Evolutionary conservation across 108 stramenopile species (phyloP).

Genomic region (Parietichytrium sp.): DNA sequence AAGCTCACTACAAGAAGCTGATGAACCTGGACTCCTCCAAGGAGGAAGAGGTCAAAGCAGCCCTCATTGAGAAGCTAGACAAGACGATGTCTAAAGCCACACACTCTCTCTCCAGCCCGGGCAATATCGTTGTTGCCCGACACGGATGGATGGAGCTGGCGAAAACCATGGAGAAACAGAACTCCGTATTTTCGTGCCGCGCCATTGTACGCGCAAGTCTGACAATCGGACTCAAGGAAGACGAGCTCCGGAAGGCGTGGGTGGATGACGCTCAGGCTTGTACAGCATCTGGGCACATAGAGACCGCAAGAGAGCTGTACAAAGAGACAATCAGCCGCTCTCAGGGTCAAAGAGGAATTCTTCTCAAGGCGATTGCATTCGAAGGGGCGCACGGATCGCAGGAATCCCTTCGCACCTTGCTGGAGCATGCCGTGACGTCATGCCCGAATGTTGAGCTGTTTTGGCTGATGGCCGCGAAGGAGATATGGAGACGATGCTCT

Average conservation of each 20-base stretch:
- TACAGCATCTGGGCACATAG: constrained; percentile 65
- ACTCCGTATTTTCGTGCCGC: constrained; percentile 76
- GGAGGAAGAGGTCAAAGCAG: constrained; percentile 44
- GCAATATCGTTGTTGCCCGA: constrained; percentile 77
- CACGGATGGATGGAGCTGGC: constrained; percentile 40
- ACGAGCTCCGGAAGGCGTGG: constrained; percentile 89
- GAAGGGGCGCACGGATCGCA: constrained; percentile 80
- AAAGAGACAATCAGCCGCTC: constrained; percentile 75
- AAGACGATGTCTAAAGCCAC: constrained; percentile 78
- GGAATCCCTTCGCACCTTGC: constrained; percentile 71
- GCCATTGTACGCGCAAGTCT: constrained; percentile 83
- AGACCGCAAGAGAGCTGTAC: constrained; percentile 80
- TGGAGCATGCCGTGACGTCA: constrained; percentile 70
- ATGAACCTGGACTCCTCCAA: constrained; percentile 48
- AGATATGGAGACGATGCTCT: constrained; percentile 78
- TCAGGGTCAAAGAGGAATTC: constrained; percentile 75
- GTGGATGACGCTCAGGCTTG: constrained; percentile 86
- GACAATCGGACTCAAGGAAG: constrained; percentile 81
- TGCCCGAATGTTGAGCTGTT: constrained; percentile 84
- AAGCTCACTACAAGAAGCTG: constrained; percentile 75
- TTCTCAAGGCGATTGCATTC: constrained; percentile 85
- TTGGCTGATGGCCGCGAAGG: constrained; percentile 95
- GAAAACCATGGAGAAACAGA: constrained; percentile 51
- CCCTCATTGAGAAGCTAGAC: constrained; percentile 62
- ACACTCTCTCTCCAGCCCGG: constrained; percentile 63